These are phyloP conservation scores for Taphrina pruni DNA, from an alignment of 1,139 yeast species.

Conservation along the genomic window DNA sequence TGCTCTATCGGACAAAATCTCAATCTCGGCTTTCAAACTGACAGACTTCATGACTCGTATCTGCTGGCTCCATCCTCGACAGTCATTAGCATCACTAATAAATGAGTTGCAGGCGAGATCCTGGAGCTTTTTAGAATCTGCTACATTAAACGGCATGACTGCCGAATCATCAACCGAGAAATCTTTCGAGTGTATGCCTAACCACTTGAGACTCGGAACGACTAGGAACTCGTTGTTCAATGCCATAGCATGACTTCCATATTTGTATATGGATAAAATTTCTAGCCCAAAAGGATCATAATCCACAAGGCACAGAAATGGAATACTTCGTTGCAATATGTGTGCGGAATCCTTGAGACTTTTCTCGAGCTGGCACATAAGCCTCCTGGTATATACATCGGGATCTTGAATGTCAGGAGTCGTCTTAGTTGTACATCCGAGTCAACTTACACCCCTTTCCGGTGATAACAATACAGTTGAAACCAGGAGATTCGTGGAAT, in stretches of 20 bases:
- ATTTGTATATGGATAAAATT: conserved; percentile 59
- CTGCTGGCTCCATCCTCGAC: conserved; percentile 13
- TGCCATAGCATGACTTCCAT: conserved; percentile 48
- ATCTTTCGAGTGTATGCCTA: conserved; percentile 50
- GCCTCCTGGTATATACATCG: conserved; percentile 67
- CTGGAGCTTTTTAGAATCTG: conserved; percentile 20
- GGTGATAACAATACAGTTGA: conserved; percentile 44
- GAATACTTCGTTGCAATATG: conserved; percentile 55
- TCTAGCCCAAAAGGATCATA: conserved; percentile 75
- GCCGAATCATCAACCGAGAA: conserved; percentile 4
- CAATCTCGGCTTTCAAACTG: conserved; percentile 33
- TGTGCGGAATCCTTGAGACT: conserved; percentile 19
- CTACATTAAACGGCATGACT: conserved; percentile 2
- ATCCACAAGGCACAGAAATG: conserved; percentile 59
- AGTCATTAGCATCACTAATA: neutral
- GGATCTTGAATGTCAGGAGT: conserved; percentile 64
- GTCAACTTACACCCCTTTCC: conserved; percentile 49
- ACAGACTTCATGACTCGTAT: neutral
- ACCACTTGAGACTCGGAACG: conserved; percentile 47
- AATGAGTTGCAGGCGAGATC: conserved; percentile 3
- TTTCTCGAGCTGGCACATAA: conserved; percentile 56
- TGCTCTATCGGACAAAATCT: conserved; percentile 10
- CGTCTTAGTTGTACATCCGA: conserved; percentile 50
- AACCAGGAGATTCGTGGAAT: conserved; percentile 40
- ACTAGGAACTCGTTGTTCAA: conserved; percentile 40